phyloP scores from a whole-genome alignment of 331 rosid genomes.

The Pyracantha coccinea region DNA sequence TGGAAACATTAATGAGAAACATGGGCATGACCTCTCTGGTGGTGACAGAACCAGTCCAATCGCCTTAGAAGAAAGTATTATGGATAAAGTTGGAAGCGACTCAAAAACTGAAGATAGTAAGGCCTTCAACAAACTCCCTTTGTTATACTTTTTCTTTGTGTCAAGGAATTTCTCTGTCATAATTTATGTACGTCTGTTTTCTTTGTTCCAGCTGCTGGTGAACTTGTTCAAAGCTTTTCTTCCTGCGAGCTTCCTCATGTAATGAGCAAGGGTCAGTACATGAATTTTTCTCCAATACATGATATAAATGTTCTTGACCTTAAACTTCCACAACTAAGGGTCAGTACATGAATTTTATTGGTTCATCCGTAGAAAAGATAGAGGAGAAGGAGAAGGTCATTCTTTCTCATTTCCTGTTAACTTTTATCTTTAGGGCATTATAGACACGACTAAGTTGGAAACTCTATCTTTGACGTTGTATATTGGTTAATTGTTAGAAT shows the following conservation, averaged over 20 bases:
- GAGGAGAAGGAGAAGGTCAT: neutral
- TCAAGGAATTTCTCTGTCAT: neutral
- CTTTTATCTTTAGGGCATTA: neutral
- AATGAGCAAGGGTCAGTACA: neutral
- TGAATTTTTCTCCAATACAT: neutral
- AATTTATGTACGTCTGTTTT: neutral
- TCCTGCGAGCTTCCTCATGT: neutral
- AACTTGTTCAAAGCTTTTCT: neutral
- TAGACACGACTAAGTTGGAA: neutral
- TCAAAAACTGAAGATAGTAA: neutral
- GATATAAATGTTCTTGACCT: neutral
- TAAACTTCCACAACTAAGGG: neutral
- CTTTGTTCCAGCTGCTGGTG: constrained; percentile 1
- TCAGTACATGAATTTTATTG: too few species aligned
- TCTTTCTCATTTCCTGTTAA: neutral
- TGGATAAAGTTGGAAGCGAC: neutral
- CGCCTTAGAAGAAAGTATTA: neutral
- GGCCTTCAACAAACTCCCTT: neutral
- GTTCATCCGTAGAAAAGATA: neutral
- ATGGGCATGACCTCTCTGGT: neutral
- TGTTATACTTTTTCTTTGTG: too few species aligned
- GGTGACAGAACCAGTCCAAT: neutral
- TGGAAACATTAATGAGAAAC: neutral
- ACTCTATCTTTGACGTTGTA: neutral
- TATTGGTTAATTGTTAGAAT: neutral